These are phyloP conservation scores for Penicillium sp. DNA, from an alignment of 2,329 filamentous ascomycete genomes.

Conservation along the genomic window DNA sequence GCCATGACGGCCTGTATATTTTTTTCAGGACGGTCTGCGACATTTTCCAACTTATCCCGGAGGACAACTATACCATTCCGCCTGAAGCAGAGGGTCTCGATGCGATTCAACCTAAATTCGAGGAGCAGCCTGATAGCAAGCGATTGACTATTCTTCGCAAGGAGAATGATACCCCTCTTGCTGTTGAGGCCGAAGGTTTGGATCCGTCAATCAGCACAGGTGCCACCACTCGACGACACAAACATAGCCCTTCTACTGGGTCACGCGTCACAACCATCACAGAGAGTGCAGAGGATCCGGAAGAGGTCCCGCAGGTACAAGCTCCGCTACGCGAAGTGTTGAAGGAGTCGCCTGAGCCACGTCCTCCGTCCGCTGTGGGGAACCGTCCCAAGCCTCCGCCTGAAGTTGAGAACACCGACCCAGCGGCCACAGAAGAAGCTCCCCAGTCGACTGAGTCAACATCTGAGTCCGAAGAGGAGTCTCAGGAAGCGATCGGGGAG, in stretches of 20 bases:
- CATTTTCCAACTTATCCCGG: conserved; percentile 80
- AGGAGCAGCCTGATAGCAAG: conserved; percentile 28
- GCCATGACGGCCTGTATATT: conserved; percentile 85
- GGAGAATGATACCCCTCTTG: conserved; percentile 25
- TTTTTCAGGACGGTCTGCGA: conserved; percentile 98
- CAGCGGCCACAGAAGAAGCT: neutral
- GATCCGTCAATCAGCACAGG: conserved; percentile 55
- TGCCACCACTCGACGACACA: conserved; percentile 78
- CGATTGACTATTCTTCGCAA: conserved; percentile 40
- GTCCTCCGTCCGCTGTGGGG: conserved; percentile 15
- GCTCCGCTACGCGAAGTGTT: conserved; percentile 15
- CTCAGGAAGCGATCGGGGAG: conserved; percentile 4
- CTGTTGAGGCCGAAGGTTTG: conserved; percentile 23
- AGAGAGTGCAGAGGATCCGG: conserved; percentile 77
- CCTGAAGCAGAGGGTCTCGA: conserved; percentile 87
- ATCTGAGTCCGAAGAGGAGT: neutral
- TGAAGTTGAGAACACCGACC: neutral
- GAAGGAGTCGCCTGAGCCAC: conserved; percentile 14
- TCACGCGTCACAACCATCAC: conserved; percentile 78
- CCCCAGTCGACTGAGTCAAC: neutral
- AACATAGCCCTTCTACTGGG: conserved; percentile 76
- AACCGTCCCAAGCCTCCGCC: neutral
- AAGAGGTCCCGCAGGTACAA: conserved; percentile 20
- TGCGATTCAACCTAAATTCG: conserved; percentile 29
- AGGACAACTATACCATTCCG: conserved; percentile 94